Conservation (phyloP, 208 protist species). For the Wallacemonas sp. region DNA sequence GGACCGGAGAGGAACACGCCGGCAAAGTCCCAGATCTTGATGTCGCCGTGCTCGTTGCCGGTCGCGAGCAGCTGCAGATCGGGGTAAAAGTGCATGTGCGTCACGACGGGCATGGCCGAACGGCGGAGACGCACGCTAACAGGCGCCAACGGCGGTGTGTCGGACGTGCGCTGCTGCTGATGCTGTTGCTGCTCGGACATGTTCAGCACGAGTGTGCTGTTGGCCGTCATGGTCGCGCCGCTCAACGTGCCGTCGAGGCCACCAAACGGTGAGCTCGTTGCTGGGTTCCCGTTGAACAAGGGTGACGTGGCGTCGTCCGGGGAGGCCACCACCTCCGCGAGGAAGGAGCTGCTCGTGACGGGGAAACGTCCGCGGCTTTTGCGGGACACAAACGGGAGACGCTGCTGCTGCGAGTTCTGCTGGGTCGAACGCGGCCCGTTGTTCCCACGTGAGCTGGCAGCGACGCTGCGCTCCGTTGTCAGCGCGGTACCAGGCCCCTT, state of each 20-base stretch:
- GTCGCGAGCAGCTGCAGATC: constrained; percentile 26
- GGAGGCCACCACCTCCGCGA: not conserved
- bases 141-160: not conserved
- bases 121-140: not conserved
- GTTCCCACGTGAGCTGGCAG: no score
- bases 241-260: not conserved
- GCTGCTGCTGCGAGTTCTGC: not conserved
- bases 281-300: no score
- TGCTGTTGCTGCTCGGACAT: not conserved
- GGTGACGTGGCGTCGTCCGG: not conserved
- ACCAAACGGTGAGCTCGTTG: not conserved
- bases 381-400: not conserved
- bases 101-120: constrained; percentile 18
- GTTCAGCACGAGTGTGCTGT: not conserved
- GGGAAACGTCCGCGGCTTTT: not conserved
- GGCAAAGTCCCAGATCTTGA: constrained; percentile 40
- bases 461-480: no score
- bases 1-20: constrained; percentile 6
- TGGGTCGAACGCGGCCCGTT: not conserved
- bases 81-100: constrained; percentile 32
- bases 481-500: no score
- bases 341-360: not conserved
- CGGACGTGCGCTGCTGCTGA: constrained; percentile 1
- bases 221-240: no score
- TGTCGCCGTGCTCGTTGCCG: constrained; percentile 27